Evolutionary conservation across 2,329 filamentous ascomycete genomes (phyloP), one percentile per base, ranked within the genome.

Genomic region (Beauveria brongniartii): DNA sequence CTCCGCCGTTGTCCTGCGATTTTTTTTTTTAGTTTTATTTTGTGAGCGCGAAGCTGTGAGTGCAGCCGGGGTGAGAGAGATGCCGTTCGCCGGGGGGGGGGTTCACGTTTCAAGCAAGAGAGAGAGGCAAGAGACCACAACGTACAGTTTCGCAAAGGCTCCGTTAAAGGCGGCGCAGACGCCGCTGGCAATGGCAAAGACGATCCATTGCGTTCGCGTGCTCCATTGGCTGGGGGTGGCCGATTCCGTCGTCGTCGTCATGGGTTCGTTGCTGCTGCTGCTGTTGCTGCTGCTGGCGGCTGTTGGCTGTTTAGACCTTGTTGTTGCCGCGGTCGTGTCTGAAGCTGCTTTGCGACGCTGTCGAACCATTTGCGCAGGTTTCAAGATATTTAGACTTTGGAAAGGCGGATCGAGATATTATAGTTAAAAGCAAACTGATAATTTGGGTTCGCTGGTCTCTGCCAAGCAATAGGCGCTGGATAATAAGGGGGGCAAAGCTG

Each of bases 111-210:
- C 12, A 37, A 37, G 34, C 12, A 37, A 37, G 34, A 37, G 12
- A 34, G 30, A 14, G 12, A 37, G 34, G 12, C 34, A 16, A 37
- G 34, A 37, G 5, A 37, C 12, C 14, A 37, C 34, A 46, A 79
- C 84, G 69, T 75, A 90, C 87, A 94, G 77, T 74, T 93, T 94
- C 0, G 90, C 90, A 77, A 93, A 92, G 5, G 90, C 86, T 62
- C 90, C 90, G 67, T 94, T 94, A 66, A 90, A 87, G 24, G 90
- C 89, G 37, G 90, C 90, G 69, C 89, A 92, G 58, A 83, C 85
- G 64, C 90, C 90, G 69, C 88, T 91, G 54, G 87, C 84, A 47
- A 92, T 72, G 47, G 90, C 88, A 64, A 89, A 81, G 55, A 87
- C 75, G 64, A 93, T 81, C 86, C 86, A 89, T 65, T 82, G 79